Conservation (phyloP, 139 green algal species). For the Edaphochlamys debaryana region DNA sequence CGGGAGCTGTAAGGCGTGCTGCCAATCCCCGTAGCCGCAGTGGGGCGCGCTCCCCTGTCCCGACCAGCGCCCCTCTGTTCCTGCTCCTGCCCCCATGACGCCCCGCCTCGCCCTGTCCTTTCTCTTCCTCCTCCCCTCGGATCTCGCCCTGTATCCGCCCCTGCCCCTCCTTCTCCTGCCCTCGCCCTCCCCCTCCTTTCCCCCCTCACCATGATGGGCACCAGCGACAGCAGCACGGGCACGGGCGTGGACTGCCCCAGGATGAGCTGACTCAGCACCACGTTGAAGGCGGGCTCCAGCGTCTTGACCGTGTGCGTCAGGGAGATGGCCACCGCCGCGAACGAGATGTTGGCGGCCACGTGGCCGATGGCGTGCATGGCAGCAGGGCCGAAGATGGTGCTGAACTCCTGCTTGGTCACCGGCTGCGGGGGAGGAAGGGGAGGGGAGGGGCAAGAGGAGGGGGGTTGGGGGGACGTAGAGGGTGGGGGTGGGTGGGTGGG, state of each 20-base stretch:
- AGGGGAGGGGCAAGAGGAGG: not conserved
- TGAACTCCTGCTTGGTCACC: conserved; percentile 89
- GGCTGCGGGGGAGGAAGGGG: conserved; percentile 54
- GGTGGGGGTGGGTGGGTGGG: too few relatives aligned
- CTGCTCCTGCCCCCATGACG: too few relatives aligned
- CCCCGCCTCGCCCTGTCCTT: too few relatives aligned
- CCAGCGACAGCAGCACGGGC: conserved; percentile 87
- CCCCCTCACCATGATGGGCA: conserved; percentile 96
- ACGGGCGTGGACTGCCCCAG: conserved; percentile 86
- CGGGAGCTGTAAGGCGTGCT: too few relatives aligned
- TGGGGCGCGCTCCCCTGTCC: too few relatives aligned
- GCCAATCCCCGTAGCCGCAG: too few relatives aligned
- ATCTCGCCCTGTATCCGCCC: too few relatives aligned
- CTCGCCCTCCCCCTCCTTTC: too few relatives aligned
- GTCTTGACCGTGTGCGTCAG: conserved; percentile 99
- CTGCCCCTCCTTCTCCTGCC: too few relatives aligned
- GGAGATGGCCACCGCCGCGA: conserved; percentile 97
- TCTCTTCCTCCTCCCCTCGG: too few relatives aligned
- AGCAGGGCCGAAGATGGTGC: conserved; percentile 86
- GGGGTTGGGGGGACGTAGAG: not conserved
- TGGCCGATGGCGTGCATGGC: conserved; percentile 97
- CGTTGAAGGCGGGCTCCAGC: conserved; percentile 98
- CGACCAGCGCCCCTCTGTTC: too few relatives aligned
- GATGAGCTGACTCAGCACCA: conserved; percentile 83
- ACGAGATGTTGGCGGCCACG: conserved; percentile 97